Percentiles rank a stretch among this genome's conserved stretches.
Conservation (phyloP, 177 flowering plant genomes). For the Vitis hybrid region DNA sequence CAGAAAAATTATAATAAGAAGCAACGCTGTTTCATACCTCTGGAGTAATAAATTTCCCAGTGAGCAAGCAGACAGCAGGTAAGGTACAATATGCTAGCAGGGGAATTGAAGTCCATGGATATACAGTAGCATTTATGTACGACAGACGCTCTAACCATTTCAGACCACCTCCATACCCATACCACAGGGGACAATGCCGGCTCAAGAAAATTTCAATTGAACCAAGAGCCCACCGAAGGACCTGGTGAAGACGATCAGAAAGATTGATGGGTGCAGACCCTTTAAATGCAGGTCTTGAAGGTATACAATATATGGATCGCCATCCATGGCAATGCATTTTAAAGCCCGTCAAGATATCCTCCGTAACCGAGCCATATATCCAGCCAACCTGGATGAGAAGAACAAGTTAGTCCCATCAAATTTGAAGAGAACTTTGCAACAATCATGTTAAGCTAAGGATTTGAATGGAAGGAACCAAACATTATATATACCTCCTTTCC, state of each 20-base stretch:
- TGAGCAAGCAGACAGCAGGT: slow-evolving; percentile 66
- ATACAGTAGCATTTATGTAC: slow-evolving; percentile 53
- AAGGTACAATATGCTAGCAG: slow-evolving; percentile 59
- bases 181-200: slow-evolving; percentile 68
- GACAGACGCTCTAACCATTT: slow-evolving; percentile 56
- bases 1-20: background rate
- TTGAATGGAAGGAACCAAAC: background rate
- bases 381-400: slow-evolving; percentile 44
- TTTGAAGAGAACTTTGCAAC: background rate
- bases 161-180: slow-evolving; percentile 59
- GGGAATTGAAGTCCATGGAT: slow-evolving; percentile 61
- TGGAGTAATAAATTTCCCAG: slow-evolving; percentile 59
- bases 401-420: background rate
- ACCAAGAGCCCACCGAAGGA: slow-evolving; percentile 70
- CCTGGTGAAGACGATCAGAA: slow-evolving; percentile 65
- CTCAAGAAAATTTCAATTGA: slow-evolving; percentile 65
- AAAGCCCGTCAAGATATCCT: slow-evolving; percentile 70
- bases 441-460: background rate
- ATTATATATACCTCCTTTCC: slow-evolving; percentile 45
- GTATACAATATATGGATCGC: slow-evolving; percentile 66
- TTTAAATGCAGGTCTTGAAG: slow-evolving; percentile 55
- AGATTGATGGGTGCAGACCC: slow-evolving; percentile 72
- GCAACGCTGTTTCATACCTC: slow-evolving; percentile 28
- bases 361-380: slow-evolving; percentile 67
- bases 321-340: slow-evolving; percentile 71